phyloP scores from a whole-genome alignment of 2,329 filamentous ascomycete genomes.

The Fusarium annulatum region DNA sequence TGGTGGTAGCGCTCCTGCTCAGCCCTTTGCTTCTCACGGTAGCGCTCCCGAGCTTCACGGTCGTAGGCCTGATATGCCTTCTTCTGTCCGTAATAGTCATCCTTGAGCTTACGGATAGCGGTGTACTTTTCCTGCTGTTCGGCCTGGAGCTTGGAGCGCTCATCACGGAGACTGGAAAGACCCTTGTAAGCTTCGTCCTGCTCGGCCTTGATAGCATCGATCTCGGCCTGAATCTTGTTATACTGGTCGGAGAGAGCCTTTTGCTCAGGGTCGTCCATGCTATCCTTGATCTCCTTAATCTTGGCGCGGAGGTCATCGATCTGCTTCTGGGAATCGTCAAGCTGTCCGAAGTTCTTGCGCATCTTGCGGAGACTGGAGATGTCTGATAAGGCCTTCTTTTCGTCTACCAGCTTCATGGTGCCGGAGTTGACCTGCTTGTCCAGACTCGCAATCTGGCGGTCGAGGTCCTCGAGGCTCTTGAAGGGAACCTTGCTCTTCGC shows the following conservation, averaged over 20 bases:
- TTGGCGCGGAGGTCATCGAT: constrained; percentile 90
- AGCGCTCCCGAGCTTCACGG: constrained; percentile 80
- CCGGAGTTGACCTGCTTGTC: constrained; percentile 89
- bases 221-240: constrained; percentile 84
- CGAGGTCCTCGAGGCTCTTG: constrained; percentile 89
- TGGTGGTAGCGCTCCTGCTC: constrained; percentile 81
- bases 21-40: constrained; percentile 80
- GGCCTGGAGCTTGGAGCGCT: constrained; percentile 83
- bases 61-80: constrained; percentile 88
- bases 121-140: constrained; percentile 89
- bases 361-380: constrained; percentile 86
- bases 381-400: constrained; percentile 91
- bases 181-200: constrained; percentile 92
- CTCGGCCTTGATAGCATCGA: constrained; percentile 90
- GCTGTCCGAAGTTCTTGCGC: constrained; percentile 88
- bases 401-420: constrained; percentile 94
- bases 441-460: constrained; percentile 81
- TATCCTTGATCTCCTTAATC: constrained; percentile 89
- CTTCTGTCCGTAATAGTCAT: constrained; percentile 84
- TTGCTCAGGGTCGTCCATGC: constrained; percentile 89
- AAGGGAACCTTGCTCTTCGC: constrained; percentile 83
- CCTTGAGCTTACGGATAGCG: constrained; percentile 87
- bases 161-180: constrained; percentile 84
- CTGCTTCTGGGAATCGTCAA: constrained; percentile 86
- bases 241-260: constrained; percentile 90